Evolutionary conservation across 208 protist genomes (phyloP), one percentile per base, ranked within the genome.

Genomic region (Leishmania mexicana): DNA sequence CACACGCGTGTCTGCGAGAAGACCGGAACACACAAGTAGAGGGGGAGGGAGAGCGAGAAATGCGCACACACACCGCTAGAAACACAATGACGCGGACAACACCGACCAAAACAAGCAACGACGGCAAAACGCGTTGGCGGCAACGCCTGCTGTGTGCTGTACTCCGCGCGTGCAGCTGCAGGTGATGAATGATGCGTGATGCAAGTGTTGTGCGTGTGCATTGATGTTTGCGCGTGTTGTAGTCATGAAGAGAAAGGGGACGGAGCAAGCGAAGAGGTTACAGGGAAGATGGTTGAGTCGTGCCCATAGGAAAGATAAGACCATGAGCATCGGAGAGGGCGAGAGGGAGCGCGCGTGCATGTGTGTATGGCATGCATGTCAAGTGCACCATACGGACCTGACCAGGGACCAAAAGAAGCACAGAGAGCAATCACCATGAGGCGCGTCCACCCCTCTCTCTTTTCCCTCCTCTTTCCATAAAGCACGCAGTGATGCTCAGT

Each of bases 11-110:
- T n/a, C 64, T 35, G 42, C 13, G 49, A 72, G 76, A 28, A 78
- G 35, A 68, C 21, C 80, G 19, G 77, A 40, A 21, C 42, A 57
- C 42, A 57, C 42, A 64, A 67, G 24, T n/a, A 71, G 35, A 57
- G 51, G 57, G n/a, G 40, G 70, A 72, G 45, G 47, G 53, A 42
- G 68, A 38, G 28, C 51, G 49, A 24, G 15, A 57, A 70, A 67
- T 38, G 38, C 19, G 15, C 35, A 0, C n/a, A 42, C 13, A 6
- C 13, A 17, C 13, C 1, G n/a, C 8, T 40, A 3, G 45, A 51
- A 21, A 68, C 62, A 40, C 62, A 40, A 68, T 68, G 28, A 65
- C 57, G 79, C 15, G 38, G 67, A 76, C 70, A 80, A 79, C 19
- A 40, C 49, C 35, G 47, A 53, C 75, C 11, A 58, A n/a, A 15